Base-by-base conservation (phyloP, 306 rosid species). In the Styphnolobium japonicum region DNA sequence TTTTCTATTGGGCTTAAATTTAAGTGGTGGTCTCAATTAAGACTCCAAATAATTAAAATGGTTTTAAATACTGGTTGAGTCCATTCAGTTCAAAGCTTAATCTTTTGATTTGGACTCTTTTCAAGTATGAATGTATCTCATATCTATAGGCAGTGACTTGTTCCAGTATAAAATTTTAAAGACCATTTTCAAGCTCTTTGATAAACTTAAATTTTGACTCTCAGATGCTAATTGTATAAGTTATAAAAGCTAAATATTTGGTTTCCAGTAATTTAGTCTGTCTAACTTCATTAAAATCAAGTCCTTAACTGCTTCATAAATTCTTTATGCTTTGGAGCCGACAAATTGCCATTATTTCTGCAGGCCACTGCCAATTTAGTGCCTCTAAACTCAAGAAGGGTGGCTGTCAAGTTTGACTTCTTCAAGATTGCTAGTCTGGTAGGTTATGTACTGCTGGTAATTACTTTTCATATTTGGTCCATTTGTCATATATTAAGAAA, bases 341-440 rank as follows among this genome's bases (percentile, higher is more conserved):
- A 48, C 68, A 23, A 61, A 5, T 69, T 79, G 53, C 36, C 52
- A 64, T 58, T 70, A 22, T 82, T 69, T 49, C 66, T 79, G 67
- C 82, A 94, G 98, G 98, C 92, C 65, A 94, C 97, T 39, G 98
- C 97, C 7, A 81, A 94, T 92, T 86, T 94, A 79, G 90, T 86
- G 34, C 98, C 98, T 80, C 76, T 94, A 63, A 92, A 89, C 80
- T 77, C 97, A 27, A 90, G 81, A 80, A 94, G 82, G 87, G 97
- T 94, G 57, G 93, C 92, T 55, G 98, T 94, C 53, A 87, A 94
- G 71, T 94, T 94, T 53, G 98, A 92, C 63, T 83, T 71, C 71
- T 94, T 94, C 90, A 94, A 90, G 83, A 94, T 94, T 45, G 92
- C 85, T 57, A 84, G 91, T 69, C 68, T 92, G 88, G 98, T 94